phyloP scores from a whole-genome alignment of 441 rosid genomes.

The Euphorbia schlechtendalii region DNA sequence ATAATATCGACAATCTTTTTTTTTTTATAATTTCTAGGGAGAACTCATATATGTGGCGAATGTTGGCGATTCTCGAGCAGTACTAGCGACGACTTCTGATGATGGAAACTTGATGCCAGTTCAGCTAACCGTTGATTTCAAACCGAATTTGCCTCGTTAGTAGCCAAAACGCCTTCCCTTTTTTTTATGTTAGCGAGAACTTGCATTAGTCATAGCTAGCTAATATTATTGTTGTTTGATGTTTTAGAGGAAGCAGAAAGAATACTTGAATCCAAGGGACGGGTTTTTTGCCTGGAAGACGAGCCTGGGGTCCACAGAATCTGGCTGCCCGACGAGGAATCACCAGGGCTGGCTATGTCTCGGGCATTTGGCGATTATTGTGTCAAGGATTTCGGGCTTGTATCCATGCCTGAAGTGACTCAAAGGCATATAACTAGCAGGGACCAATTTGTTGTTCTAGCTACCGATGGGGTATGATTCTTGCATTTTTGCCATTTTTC shows the following conservation, averaged over 20 bases:
- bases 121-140: constrained; percentile 86
- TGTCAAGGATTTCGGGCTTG: constrained; percentile 65
- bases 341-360: constrained; percentile 90
- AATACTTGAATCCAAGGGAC: constrained; percentile 54
- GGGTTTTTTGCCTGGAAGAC: constrained; percentile 65
- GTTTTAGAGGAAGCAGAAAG: constrained; percentile 78
- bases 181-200: not conserved
- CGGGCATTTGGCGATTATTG: constrained; percentile 95
- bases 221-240: constrained; percentile 2
- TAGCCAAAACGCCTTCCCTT: constrained; percentile 14
- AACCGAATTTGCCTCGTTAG: constrained; percentile 83
- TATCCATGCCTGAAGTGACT: constrained; percentile 79
- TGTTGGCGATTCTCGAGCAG: constrained; percentile 93
- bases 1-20: not conserved
- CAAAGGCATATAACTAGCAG: constrained; percentile 54
- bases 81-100: constrained; percentile 66
- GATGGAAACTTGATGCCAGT: constrained; percentile 63
- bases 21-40: constrained; percentile 36
- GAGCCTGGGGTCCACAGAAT: constrained; percentile 91
- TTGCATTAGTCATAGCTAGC: constrained; percentile 10
- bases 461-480: constrained; percentile 79
- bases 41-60: constrained; percentile 62
- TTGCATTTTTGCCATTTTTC: not conserved
- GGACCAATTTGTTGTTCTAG: constrained; percentile 78
- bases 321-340: constrained; percentile 74